Evolutionary conservation across 495 filamentous ascomycete species (phyloP), one percentile per base, ranked within the genome.

Genomic region (Amniculicola lignicola): DNA sequence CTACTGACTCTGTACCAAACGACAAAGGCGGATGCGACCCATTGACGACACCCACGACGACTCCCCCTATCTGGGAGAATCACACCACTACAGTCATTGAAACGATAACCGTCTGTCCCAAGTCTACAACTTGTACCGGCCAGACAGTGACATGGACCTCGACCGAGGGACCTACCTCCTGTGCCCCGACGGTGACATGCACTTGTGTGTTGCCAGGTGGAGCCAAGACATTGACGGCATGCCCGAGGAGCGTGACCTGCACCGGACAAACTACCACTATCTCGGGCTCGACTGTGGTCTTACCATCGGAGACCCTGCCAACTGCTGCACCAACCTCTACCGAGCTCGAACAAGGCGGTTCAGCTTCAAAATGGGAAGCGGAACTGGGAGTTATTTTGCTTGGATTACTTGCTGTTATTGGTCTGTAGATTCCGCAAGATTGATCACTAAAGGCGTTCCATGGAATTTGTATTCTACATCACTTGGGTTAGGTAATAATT

Each of bases 151-250:
- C 21, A 3, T 47, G 43, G 43, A 47, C 43, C 2, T 18, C 12
- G n/a, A 47, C 43, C 22, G 11, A 29, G 15, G 43, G 43, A 9
- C 43, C 43, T 3, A 47, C 43, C 3, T 47, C 43, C 43, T 47
- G 43, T 16, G 6, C 43, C 3, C 43, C 43, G 21, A 31, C 25
- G 2, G 25, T 31, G 25, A 47, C 43, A 3, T 47, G 43, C 43
- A 47, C 43, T n/a, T 47, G 43, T 16, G 43, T 47, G 11, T 27
- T 47, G 15, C 43, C 43, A 47, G n/a, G n/a, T n/a, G 43, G 43
- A 5, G 28, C n/a, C 25, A 23, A 23, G 43, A 47, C 43, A 3
- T 9, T 47, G 6, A 24, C 15, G 24, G 33, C 22, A 6, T 47
- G 43, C 15, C 43, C 43, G 25, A 4, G 6, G 24, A 47, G 43